These are phyloP conservation scores for Fragaria ananassa DNA, from an alignment of 306 rosid genomes.

Conservation along the genomic window DNA sequence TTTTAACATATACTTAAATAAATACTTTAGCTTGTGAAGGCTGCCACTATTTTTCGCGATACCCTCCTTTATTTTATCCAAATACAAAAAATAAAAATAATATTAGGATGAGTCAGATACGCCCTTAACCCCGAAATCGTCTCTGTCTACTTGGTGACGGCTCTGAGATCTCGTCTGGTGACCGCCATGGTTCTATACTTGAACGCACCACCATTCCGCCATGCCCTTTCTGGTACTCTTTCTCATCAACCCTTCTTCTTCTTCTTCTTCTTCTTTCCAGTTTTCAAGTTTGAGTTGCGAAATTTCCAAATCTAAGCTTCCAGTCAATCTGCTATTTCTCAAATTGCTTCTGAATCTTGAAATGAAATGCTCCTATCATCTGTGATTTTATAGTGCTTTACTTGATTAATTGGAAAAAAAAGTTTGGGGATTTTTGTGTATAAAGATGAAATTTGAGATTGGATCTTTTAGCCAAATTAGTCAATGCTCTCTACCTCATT, in stretches of 20 bases:
- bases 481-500: not conserved
- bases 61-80: no score
- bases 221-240: no score
- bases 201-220: no score
- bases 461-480: not conserved
- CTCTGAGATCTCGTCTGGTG: not conserved
- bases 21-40: no score
- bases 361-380: not conserved
- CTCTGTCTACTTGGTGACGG: not conserved
- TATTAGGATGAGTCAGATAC: not conserved
- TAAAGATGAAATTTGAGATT: not conserved
- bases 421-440: not conserved
- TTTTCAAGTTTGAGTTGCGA: no score
- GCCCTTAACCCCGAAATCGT: not conserved
- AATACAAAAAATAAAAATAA: no score
- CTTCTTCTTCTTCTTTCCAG: no score
- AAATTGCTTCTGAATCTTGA: not conserved
- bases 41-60: no score
- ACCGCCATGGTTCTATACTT: not conserved
- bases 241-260: no score
- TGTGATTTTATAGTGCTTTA: not conserved
- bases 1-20: no score
- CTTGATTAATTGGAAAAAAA: not conserved
- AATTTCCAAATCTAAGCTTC: not conserved
- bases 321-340: not conserved